Base-by-base conservation (phyloP, 169 alveolate genomes). In the Cyclospora cayetanensis region DNA sequence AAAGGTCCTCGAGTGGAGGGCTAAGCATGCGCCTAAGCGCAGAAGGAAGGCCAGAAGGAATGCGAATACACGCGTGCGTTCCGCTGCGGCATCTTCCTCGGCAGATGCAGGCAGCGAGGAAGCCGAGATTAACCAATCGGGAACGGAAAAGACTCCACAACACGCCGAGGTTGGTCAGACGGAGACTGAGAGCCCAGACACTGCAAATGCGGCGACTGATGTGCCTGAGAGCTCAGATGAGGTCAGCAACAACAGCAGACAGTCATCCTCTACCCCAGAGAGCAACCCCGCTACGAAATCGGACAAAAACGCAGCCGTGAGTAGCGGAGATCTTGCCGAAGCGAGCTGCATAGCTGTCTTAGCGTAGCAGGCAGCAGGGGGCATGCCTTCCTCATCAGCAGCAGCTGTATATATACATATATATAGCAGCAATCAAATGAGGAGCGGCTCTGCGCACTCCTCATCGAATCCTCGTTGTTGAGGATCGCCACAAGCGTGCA, bases 141-240 rank as follows among this genome's bases (percentile, higher is more conserved):
- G 31, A 7, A 25, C 4, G 41, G 41, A 34, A 27, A 42, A 65
- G 22, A n/a, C n/a, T n/a, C n/a, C n/a, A n/a, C n/a, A n/a, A n/a
- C n/a, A n/a, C n/a, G n/a, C n/a, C n/a, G n/a, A n/a, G n/a, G n/a
- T n/a, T n/a, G n/a, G n/a, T n/a, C n/a, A n/a, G n/a, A 25, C 2
- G 77, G 18, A 65, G 39, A 1, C 18, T 5, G 43, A 65, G 37
- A 65, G 41, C 77, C 77, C 77, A 25, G 39, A 65, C 4, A 25
- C 77, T 27, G 77, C 77, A 25, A 65, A 65, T 65, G 77, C 77
- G 4, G 42, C 77, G 18, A 65, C 77, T 29, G 77, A 65, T 20
- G 77, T 65, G 77, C 77, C 77, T 5, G 77, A 65, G 31, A 46
- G 60, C 60, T 0, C 60, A 22, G 34, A n/a, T n/a, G 80, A 68